Evolutionary conservation across 2,329 filamentous ascomycete species (phyloP), one percentile per base, ranked within the genome.

Genomic region (Lanzia echinophila): DNA sequence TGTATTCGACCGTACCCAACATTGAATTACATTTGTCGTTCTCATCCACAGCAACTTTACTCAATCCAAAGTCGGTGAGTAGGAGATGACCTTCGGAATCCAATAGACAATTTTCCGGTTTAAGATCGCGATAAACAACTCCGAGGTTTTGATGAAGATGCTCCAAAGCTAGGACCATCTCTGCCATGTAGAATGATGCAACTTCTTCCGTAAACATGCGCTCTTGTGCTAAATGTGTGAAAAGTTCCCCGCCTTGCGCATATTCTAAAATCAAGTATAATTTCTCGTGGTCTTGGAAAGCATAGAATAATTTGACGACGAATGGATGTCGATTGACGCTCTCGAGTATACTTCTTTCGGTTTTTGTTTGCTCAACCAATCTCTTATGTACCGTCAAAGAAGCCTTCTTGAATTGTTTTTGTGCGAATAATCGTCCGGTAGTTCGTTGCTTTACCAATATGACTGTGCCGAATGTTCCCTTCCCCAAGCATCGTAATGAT

Each of bases 371-470:
- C 73, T 97, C 91, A 48, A 99, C 83, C 32, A 97, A 81, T 69
- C 91, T 90, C 78, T 96, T 96, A 72, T 96, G 91, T 38, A 99
- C 89, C 1, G 91, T 90, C 50, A 99, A 76, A 8, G 90, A 95
- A 0, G 95, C 94, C 73, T 99, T 99, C 70, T 92, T 94, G 73
- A 99, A 94, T 72, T 97, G 92, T 75, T 99, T 99, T 74, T 99
- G 95, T 1, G 94, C 95, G 67, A 91, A 99, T 5, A 99, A 80
- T 42, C 88, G 85, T 41, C 94, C 94, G 2, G 91, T 96, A 31
- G 82, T 75, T 48, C 83, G 83, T 73, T 99, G 92, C 72, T 91
- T 94, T 57, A 99, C 95, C 28, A 99, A 79, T 44, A 96, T 75
- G 11, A 99, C 95, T 0, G 92, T 99, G 34, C 94, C 94, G 68